These are phyloP conservation scores for Trichoderma asperelloides DNA, from an alignment of 495 filamentous ascomycete species.

Conservation along the genomic window DNA sequence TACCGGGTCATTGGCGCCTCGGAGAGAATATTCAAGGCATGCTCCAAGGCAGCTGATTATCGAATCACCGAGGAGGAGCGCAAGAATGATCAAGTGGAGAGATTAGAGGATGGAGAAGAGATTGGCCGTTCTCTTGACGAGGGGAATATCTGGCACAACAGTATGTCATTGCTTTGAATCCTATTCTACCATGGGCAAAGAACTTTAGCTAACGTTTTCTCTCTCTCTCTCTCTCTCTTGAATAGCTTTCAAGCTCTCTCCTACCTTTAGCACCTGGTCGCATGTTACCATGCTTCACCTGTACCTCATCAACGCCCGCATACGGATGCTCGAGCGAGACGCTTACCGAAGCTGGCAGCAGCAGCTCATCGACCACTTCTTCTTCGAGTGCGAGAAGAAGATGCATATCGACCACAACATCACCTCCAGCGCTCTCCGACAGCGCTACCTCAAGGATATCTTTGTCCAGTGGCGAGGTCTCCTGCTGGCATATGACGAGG, in stretches of 20 bases:
- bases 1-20: slow-evolving; percentile 48
- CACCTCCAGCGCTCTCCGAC: slow-evolving; percentile 52
- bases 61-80: slow-evolving; percentile 48
- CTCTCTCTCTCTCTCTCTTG: neutral
- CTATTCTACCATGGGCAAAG: neutral
- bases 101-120: slow-evolving; percentile 64
- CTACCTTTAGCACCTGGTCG: slow-evolving; percentile 91
- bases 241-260: slow-evolving; percentile 50
- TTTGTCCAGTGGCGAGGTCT: slow-evolving; percentile 87
- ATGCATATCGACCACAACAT: slow-evolving; percentile 69
- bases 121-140: slow-evolving; percentile 60
- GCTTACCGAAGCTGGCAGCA: slow-evolving; percentile 30
- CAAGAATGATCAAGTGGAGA: slow-evolving; percentile 48
- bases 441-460: slow-evolving; percentile 83
- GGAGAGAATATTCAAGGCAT: slow-evolving; percentile 57
- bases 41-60: slow-evolving; percentile 68
- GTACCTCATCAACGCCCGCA: slow-evolving; percentile 82
- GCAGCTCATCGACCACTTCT: slow-evolving; percentile 78
- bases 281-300: slow-evolving; percentile 94
- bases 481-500: slow-evolving; percentile 80
- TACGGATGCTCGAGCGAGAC: slow-evolving; percentile 62
- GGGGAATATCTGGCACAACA: slow-evolving; percentile 60
- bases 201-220: neutral
- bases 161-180: slow-evolving; percentile 35
- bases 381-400: slow-evolving; percentile 78